These are phyloP conservation scores for Fusarium sp. DNA, from an alignment of 2,329 filamentous ascomycete genomes.

Conservation along the genomic window DNA sequence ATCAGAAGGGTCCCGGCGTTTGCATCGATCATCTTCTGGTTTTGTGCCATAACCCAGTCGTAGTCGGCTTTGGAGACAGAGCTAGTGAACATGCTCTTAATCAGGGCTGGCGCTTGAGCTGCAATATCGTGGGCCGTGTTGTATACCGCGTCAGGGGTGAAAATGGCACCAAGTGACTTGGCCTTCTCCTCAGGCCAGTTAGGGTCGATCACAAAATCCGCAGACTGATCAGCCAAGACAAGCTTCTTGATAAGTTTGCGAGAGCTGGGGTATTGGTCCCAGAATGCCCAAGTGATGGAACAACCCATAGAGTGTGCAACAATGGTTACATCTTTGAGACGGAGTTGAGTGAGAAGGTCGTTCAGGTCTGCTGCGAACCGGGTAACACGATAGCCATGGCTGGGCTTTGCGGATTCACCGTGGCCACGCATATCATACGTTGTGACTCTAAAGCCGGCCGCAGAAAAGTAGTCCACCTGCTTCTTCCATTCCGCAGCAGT, in stretches of 20 bases:
- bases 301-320: conserved; percentile 1
- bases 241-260: neutral
- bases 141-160: neutral
- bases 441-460: neutral
- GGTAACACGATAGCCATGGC: neutral
- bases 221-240: neutral
- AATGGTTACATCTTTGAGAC: neutral
- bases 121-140: neutral
- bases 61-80: neutral
- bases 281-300: neutral
- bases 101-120: neutral
- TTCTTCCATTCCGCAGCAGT: neutral
- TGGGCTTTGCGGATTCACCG: neutral
- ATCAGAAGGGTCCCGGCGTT: neutral
- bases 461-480: neutral
- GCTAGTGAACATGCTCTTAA: neutral
- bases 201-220: neutral
- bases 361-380: neutral
- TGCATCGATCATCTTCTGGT: neutral
- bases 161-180: neutral
- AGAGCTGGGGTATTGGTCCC: neutral
- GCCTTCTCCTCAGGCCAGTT: neutral
- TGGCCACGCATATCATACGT: conserved; percentile 1
- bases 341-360: neutral
- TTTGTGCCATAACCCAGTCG: neutral